These are phyloP conservation scores for Yamadazyma oceani DNA, from an alignment of 1,139 yeast species.

Conservation along the genomic window DNA sequence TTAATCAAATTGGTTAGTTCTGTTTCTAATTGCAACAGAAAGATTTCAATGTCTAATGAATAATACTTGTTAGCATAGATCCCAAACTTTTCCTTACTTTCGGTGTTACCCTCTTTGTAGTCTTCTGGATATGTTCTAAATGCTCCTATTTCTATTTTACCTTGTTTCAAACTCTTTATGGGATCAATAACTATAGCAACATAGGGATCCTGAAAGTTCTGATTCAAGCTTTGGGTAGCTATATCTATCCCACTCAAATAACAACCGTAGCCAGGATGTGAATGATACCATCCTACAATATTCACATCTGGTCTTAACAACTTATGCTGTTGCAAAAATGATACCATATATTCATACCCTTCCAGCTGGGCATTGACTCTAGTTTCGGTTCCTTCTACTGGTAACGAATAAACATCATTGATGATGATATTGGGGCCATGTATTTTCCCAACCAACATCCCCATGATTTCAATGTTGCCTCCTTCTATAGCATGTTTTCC, in stretches of 20 bases:
- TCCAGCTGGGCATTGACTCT: slow-evolving; percentile 93
- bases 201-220: slow-evolving; percentile 87
- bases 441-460: slow-evolving; percentile 83
- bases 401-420: slow-evolving; percentile 80
- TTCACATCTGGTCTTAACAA: slow-evolving; percentile 52
- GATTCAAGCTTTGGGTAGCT: slow-evolving; percentile 82
- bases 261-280: slow-evolving; percentile 97
- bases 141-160: slow-evolving; percentile 85
- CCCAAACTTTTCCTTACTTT: slow-evolving; percentile 53
- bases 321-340: slow-evolving; percentile 64
- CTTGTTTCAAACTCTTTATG: slow-evolving; percentile 60
- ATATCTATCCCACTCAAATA: slow-evolving; percentile 92
- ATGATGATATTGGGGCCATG: slow-evolving; percentile 61
- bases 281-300: slow-evolving; percentile 93
- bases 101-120: slow-evolving; percentile 13
- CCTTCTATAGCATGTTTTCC: slow-evolving; percentile 81
- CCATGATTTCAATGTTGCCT: slow-evolving; percentile 93
- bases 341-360: slow-evolving; percentile 94
- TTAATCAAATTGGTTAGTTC: slow-evolving; percentile 46
- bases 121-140: slow-evolving; percentile 74
- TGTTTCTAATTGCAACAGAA: slow-evolving; percentile 56
- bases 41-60: slow-evolving; percentile 63
- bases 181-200: slow-evolving; percentile 90
- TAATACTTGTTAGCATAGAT: slow-evolving; percentile 72
- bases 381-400: slow-evolving; percentile 96